These are phyloP conservation scores for Ajuga reptans DNA, from an alignment of 305 asterid species.

Conservation along the genomic window DNA sequence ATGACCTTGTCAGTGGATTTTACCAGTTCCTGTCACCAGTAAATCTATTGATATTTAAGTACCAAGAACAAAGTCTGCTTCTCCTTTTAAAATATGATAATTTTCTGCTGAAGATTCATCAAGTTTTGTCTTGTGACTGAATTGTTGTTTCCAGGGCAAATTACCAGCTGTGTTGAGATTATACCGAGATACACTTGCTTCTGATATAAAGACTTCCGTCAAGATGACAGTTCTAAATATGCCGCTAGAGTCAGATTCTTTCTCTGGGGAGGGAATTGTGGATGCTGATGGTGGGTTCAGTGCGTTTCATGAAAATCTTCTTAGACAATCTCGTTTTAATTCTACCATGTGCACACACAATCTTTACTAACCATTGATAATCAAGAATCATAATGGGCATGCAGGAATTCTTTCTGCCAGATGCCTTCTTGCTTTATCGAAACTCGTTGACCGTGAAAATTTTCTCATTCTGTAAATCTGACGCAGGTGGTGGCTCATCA, in stretches of 20 bases:
- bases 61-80: not conserved
- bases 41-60: not conserved
- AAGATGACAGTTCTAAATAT: slow-evolving; percentile 70
- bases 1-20: not conserved
- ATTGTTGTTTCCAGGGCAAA: slow-evolving; percentile 62
- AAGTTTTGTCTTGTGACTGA: slow-evolving; percentile 11
- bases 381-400: slow-evolving; percentile 13
- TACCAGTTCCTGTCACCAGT: not conserved
- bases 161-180: slow-evolving; percentile 90
- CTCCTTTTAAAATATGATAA: not conserved
- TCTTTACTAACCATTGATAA: not conserved
- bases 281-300: slow-evolving; percentile 73
- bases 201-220: slow-evolving; percentile 84
- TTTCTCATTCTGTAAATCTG: slow-evolving; percentile 27
- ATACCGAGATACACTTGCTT: slow-evolving; percentile 81
- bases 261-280: slow-evolving; percentile 67
- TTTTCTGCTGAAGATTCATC: not conserved
- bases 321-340: not conserved
- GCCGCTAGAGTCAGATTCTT: slow-evolving; percentile 72
- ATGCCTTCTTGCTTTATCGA: not conserved
- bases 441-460: not conserved
- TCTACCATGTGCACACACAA: slow-evolving; percentile 8
- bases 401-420: slow-evolving; percentile 7
- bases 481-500: slow-evolving; percentile 77
- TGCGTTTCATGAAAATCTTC: slow-evolving; percentile 20